Base-by-base conservation (phyloP, 257 asterid genomes). In the Galeopsis tetrahit region DNA sequence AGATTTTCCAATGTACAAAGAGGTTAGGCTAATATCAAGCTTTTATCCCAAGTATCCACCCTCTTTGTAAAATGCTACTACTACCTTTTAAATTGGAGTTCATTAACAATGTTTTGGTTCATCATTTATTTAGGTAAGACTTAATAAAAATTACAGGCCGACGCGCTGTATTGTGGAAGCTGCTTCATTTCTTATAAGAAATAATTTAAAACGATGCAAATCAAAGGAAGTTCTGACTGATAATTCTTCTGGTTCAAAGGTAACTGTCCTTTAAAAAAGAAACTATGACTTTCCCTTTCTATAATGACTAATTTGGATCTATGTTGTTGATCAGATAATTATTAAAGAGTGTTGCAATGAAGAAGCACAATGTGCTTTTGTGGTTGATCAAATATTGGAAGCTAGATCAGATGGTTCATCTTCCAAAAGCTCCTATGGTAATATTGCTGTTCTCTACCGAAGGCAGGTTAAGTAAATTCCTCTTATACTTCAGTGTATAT, bases 121-220 rank as follows among this genome's bases (percentile, higher is more conserved):
- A 72, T 79, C 65, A 69, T 72, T 74, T 65, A 44, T 85, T 74
- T 77, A 94, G 99, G 92, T 91, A 83, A 87, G 90, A 80, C 88
- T 94, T 36, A 86, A 86, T 69, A 89, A 79, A 83, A 94, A 91
- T 77, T 94, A 94, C 77, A 82, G 99, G 78, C 91, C 99, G 62
- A 91, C 97, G 21, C 88, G 97, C 70, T 94, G 89, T 74, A 94
- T 94, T 10, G 94, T 91, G 72, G 96, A 94, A 83, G 99, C 97
- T 56, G 97, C 99, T 14, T 88, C 97, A 44, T 81, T 75, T 68
- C 95, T 94, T 66, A 94, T 94, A 79, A 86, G 70, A 81, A 88
- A 94, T 82, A 94, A 94, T 78, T 46, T 69, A 55, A 85, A 77
- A 74, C 78, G 97, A 82, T 85, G 96, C 86, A 80, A 74, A 69